Conservation (phyloP, 2,329 filamentous ascomycete species). For the Leptographium procerum region DNA sequence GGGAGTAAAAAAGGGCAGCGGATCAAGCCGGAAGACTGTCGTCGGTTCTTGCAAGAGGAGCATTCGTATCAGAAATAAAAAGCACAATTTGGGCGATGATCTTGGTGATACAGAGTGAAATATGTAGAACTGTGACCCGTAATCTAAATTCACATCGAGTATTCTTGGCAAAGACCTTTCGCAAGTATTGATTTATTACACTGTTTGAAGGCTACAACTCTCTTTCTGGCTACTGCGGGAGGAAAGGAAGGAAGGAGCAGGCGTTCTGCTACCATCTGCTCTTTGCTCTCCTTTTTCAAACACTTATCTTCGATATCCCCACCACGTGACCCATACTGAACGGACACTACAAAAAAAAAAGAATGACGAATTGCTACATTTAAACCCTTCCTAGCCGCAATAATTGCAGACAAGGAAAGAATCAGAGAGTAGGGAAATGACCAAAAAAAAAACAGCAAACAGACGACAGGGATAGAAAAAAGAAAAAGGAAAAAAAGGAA, state of each 20-base stretch:
- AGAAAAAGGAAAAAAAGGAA: not conserved
- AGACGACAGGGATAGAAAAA: not conserved
- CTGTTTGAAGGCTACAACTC: too few species aligned
- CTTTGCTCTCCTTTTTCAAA: not conserved
- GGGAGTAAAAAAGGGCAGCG: slow-evolving; percentile 46
- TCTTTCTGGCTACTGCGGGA: too few species aligned
- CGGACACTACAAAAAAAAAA: not conserved
- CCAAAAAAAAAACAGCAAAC: not conserved
- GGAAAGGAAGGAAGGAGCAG: not conserved
- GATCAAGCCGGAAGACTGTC: slow-evolving; percentile 52
- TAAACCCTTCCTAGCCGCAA: too few species aligned
- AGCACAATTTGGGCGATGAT: not conserved
- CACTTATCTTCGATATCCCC: too few species aligned
- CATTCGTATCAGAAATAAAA: not conserved
- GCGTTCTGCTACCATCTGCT: not conserved
- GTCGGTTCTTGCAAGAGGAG: slow-evolving; percentile 27
- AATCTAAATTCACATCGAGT: too few species aligned
- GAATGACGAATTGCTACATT: not conserved
- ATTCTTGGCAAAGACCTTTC: too few species aligned
- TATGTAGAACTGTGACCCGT: not conserved
- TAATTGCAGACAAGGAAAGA: not conserved
- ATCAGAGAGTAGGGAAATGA: not conserved
- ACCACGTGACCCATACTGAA: not conserved
- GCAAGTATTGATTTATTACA: not conserved
- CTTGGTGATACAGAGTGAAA: too few species aligned